Percentiles rank a stretch among this genome's conserved stretches.
These are phyloP conservation scores for Metrosideros polymorpha DNA, from an alignment of 441 rosid genomes.

Conservation along the genomic window DNA sequence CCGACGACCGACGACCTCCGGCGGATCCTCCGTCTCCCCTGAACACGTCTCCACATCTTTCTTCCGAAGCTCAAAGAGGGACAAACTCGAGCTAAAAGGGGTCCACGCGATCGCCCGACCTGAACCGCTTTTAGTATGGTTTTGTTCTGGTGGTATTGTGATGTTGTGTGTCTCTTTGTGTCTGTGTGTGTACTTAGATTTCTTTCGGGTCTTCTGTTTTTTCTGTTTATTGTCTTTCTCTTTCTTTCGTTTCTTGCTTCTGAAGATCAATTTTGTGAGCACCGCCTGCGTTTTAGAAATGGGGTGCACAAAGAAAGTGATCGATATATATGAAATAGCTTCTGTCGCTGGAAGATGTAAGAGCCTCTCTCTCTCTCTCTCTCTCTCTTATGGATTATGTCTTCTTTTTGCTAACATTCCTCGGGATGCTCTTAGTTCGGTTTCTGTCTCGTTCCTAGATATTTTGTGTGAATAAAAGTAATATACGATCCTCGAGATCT, in stretches of 20 bases:
- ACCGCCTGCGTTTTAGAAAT: slow-evolving; percentile 9
- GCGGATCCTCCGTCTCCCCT: slow-evolving; percentile 50
- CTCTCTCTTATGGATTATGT: not conserved
- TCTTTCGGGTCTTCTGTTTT: not conserved
- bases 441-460: not conserved
- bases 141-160: slow-evolving; percentile 9
- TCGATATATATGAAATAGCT: not conserved
- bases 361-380: not conserved
- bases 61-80: not conserved
- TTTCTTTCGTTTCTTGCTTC: not conserved
- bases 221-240: not conserved
- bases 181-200: not conserved
- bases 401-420: not conserved
- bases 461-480: not conserved
- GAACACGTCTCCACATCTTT: not conserved
- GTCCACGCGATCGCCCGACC: not conserved
- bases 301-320: slow-evolving; percentile 13
- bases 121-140: not conserved
- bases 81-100: not conserved
- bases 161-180: slow-evolving; percentile 2
- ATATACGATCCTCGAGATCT: not conserved
- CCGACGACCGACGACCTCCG: slow-evolving; percentile 62
- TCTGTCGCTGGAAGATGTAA: not conserved
- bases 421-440: not conserved
- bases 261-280: not conserved